Percentiles rank a stretch among this genome's conserved stretches.
phyloP scores from a whole-genome alignment of 805 yeast species.

The Candida ovalis region DNA sequence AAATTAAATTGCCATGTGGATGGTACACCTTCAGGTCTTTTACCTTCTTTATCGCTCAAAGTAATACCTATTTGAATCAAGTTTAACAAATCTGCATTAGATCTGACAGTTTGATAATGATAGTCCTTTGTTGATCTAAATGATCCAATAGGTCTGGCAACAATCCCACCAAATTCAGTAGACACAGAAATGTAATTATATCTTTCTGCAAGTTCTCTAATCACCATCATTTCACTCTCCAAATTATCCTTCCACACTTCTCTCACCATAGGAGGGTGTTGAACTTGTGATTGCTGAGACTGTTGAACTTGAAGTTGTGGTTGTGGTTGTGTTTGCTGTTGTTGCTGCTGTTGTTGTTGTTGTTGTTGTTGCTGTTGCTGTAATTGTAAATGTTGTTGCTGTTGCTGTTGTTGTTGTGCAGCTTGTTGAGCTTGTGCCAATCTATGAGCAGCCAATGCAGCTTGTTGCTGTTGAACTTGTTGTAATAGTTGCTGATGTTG shows the following conservation, averaged over 20 bases:
- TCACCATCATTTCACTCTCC: constrained; percentile 59
- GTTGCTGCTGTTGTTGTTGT: constrained; percentile 20
- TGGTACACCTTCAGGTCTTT: constrained; percentile 58
- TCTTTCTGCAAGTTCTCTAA: constrained; percentile 54
- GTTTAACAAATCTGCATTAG: constrained; percentile 83
- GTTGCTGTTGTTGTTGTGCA: constrained; percentile 14
- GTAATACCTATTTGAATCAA: constrained; percentile 85
- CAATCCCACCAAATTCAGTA: constrained; percentile 94
- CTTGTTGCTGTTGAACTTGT: constrained; percentile 22
- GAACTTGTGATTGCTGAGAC: constrained; percentile 20
- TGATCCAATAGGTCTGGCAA: constrained; percentile 93
- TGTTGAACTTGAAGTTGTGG: constrained; percentile 22
- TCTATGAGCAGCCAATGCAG: constrained; percentile 25
- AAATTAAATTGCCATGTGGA: constrained; percentile 98
- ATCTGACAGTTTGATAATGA: constrained; percentile 91
- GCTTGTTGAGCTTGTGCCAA: constrained; percentile 14
- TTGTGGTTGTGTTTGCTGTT: constrained; percentile 19
- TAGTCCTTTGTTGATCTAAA: constrained; percentile 87
- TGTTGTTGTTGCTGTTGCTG: constrained; percentile 23
- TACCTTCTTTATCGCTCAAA: constrained; percentile 63
- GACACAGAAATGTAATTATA: constrained; percentile 66
- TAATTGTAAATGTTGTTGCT: constrained; percentile 23
- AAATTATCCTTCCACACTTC: constrained; percentile 76
- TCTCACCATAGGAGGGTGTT: constrained; percentile 43
- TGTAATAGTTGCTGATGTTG: constrained; percentile 21